phyloP scores from a whole-genome alignment of 2,329 filamentous ascomycete species.

The Aspergillus chevalieri region DNA sequence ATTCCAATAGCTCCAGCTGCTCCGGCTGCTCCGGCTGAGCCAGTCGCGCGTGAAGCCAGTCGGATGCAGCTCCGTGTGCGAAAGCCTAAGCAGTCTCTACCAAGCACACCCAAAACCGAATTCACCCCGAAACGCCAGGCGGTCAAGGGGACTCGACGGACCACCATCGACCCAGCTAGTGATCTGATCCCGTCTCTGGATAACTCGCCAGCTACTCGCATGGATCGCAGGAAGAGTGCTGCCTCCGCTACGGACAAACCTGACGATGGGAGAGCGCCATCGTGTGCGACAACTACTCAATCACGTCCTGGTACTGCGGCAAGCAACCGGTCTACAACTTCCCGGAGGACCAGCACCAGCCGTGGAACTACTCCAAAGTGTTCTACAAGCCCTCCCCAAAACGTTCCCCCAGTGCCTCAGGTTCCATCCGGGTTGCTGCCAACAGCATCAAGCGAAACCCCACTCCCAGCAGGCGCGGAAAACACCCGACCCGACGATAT shows the following conservation, averaged over 20 bases:
- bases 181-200: slow-evolving; percentile 34
- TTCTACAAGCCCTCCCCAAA: slow-evolving; percentile 26
- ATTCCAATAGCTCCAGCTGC: slow-evolving; percentile 19
- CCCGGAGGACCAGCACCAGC: slow-evolving; percentile 57
- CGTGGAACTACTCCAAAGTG: slow-evolving; percentile 37
- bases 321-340: slow-evolving; percentile 31
- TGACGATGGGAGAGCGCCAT: slow-evolving; percentile 6
- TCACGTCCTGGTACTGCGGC: slow-evolving; percentile 15
- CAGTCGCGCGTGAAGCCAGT: slow-evolving; percentile 44
- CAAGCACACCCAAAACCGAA: slow-evolving; percentile 49
- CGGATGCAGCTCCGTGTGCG: slow-evolving; percentile 70
- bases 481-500: slow-evolving; percentile 29
- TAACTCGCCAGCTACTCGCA: slow-evolving; percentile 16
- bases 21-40: slow-evolving; percentile 5
- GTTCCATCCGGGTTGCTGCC: slow-evolving; percentile 32
- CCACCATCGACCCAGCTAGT: slow-evolving; percentile 54
- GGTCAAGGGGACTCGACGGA: slow-evolving; percentile 50
- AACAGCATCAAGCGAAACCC: slow-evolving; percentile 11
- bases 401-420: slow-evolving; percentile 37
- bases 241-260: slow-evolving; percentile 10
- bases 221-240: slow-evolving; percentile 24
- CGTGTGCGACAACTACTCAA: slow-evolving; percentile 5
- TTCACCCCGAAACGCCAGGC: slow-evolving; percentile 45
- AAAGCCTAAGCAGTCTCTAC: slow-evolving; percentile 45
- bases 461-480: slow-evolving; percentile 3